Percentiles rank a stretch among this genome's conserved stretches.
phyloP scores from a whole-genome alignment of 2,329 filamentous ascomycete species.

The Talaromyces islandicus region DNA sequence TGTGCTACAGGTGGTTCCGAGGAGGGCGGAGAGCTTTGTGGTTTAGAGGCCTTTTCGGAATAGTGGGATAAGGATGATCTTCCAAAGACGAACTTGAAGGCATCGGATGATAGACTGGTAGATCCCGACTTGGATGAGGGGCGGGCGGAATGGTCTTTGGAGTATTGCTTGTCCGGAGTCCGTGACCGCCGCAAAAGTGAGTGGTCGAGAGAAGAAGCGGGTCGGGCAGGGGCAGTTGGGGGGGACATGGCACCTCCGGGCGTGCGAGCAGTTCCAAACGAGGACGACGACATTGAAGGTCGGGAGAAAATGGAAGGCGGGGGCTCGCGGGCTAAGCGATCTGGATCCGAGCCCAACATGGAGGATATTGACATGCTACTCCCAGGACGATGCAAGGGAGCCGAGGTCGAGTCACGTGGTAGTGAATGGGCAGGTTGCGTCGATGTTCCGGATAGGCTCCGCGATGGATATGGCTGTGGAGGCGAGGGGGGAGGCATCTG shows the following conservation, averaged over 20 bases:
- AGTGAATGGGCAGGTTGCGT: slow-evolving; percentile 33
- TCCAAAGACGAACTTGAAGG: slow-evolving; percentile 26
- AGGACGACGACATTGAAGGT: slow-evolving; percentile 28
- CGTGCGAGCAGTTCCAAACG: slow-evolving; percentile 27
- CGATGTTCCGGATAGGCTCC: slow-evolving; percentile 33
- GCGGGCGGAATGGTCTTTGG: slow-evolving; percentile 34
- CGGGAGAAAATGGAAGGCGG: slow-evolving; percentile 45
- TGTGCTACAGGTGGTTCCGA: slow-evolving; percentile 29
- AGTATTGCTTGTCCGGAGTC: slow-evolving; percentile 64
- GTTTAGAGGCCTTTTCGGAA: slow-evolving; percentile 28
- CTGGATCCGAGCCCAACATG: slow-evolving; percentile 55
- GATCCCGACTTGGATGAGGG: slow-evolving; percentile 33
- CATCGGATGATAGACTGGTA: slow-evolving; percentile 27
- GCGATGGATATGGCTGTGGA: slow-evolving; percentile 42
- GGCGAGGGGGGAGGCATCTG: slow-evolving; percentile 49
- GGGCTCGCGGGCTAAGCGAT: slow-evolving; percentile 42
- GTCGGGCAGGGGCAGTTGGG: slow-evolving; percentile 34
- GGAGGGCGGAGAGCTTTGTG: slow-evolving; percentile 28
- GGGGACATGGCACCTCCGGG: slow-evolving; percentile 37
- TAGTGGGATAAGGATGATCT: slow-evolving; percentile 28
- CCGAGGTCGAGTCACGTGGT: slow-evolving; percentile 51
- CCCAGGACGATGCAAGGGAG: slow-evolving; percentile 49
- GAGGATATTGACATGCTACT: slow-evolving; percentile 71
- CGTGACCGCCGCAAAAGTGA: slow-evolving; percentile 60
- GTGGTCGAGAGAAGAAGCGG: slow-evolving; percentile 51